Evolutionary conservation across 306 rosid species (phyloP), one percentile per base, ranked within the genome.

Genomic region (Begonia masoniana): DNA sequence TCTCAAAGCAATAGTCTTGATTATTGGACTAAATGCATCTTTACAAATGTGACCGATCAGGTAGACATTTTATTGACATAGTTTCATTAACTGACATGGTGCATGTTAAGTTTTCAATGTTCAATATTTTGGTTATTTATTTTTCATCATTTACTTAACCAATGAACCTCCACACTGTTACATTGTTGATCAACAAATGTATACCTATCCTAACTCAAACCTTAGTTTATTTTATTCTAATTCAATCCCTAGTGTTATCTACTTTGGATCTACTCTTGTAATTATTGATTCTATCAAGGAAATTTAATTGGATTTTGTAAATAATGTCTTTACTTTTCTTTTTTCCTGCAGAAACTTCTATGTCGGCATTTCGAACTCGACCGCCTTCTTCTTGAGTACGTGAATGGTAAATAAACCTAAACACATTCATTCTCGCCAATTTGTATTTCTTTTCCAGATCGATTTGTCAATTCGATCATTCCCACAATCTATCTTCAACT

Each of bases 361-460:
- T 73, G 79, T 24, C 62, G 74, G 43, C 71, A 83, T 68, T 91
- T 85, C 55, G 94, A 85, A 71, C 97, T 85, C 46, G 94, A 91
- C 70, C 71, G 78, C 60, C 82, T 62, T 72, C 94, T 91, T 62
- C 94, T 85, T 10, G 92, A 82, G 55, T 85, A 91, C 23, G 43
- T 81, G 23, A 83, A 69, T 60, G 75, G 88, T 45, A 83, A 81
- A 71, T 91, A 80, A 31, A 7, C 39, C 1, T 31, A 31, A 21
- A 21, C 24, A 31, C 39, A 5, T 31, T 31, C 39, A 31, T 31
- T 7, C 39, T 31, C 39, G 3, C 35, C 35, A 3, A 31, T 31
- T 31, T 31, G 39, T 31, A 31, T 31, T 31, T 31, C 39, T 21
- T 21, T 21, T 5, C 39, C 8, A 0, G 39, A 6, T 31, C 9